Conservation (phyloP, 306 rosid genomes). For the Begonia fuchsioides region DNA sequence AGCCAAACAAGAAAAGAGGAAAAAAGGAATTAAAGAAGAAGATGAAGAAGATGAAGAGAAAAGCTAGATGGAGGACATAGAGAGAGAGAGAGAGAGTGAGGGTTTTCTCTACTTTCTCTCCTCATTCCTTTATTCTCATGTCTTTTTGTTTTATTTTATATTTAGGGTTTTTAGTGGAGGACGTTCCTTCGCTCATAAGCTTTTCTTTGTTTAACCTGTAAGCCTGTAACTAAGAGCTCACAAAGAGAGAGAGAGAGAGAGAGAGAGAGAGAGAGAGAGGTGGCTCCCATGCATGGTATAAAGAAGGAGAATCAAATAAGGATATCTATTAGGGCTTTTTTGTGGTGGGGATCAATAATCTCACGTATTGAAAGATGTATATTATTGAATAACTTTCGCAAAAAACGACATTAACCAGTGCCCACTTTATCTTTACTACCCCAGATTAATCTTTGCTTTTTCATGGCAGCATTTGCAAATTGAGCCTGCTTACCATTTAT, state of each 20-base stretch:
- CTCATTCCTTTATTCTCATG: conserved; percentile 51
- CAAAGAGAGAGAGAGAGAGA: conserved; percentile 10
- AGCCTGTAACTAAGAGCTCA: conserved; percentile 8
- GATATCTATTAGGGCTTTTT: conserved; percentile 2
- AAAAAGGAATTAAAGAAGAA: conserved; percentile 25
- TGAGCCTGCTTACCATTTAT: no score
- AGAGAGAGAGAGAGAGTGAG: not conserved
- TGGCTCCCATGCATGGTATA: conserved; percentile 44
- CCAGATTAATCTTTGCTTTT: not conserved
- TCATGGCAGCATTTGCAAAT: no score
- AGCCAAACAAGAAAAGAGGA: conserved; percentile 41
- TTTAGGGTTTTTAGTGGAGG: conserved; percentile 77
- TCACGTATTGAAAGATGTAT: conserved; percentile 8
- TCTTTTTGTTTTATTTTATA: conserved; percentile 87
- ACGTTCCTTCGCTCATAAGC: conserved; percentile 82
- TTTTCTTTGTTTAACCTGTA: conserved; percentile 32
- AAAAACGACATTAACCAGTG: conserved; percentile 2
- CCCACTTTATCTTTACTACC: conserved; percentile 5
- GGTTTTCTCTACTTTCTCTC: conserved; percentile 63
- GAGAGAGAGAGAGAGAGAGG: conserved; percentile 7
- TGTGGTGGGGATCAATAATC: conserved; percentile 20
- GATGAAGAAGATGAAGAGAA: conserved; percentile 20
- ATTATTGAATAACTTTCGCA: conserved; percentile 7
- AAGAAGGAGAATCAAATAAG: conserved; percentile 6
- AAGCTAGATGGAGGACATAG: conserved; percentile 18